phyloP scores from a whole-genome alignment of 1,284 basidiomycete species.

The Melampsora larici-populina region DNA sequence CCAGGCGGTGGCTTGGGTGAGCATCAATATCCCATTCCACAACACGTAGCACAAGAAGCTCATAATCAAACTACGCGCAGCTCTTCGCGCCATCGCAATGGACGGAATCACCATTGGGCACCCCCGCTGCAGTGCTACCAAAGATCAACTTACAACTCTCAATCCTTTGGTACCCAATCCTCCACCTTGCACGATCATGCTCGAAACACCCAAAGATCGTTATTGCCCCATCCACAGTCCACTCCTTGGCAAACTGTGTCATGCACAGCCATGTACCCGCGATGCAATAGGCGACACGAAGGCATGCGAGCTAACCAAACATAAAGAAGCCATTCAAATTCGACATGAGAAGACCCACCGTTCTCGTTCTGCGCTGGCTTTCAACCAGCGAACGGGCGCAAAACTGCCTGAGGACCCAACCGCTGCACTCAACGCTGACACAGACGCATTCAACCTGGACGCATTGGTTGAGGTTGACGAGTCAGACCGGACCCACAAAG shows the following conservation, averaged over 20 bases:
- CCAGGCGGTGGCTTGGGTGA: background rate
- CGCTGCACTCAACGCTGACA: too few relatives aligned
- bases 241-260: too few relatives aligned
- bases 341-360: too few relatives aligned
- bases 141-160: background rate
- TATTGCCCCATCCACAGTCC: background rate
- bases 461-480: too few relatives aligned
- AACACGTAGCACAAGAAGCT: background rate
- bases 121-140: background rate
- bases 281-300: background rate
- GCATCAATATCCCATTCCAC: background rate
- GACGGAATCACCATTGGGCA: too few relatives aligned
- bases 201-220: background rate
- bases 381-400: too few relatives aligned
- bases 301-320: background rate
- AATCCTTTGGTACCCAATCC: background rate
- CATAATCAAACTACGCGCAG: background rate
- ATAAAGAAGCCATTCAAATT: background rate
- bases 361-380: too few relatives aligned
- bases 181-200: background rate
- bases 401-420: too few relatives aligned
- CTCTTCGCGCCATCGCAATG: background rate
- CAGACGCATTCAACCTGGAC: too few relatives aligned
- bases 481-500: too few relatives aligned
- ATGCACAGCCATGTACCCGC: background rate